Base-by-base conservation (phyloP, 2,329 filamentous ascomycete genomes). In the Rhytidhysteron rufulum region DNA sequence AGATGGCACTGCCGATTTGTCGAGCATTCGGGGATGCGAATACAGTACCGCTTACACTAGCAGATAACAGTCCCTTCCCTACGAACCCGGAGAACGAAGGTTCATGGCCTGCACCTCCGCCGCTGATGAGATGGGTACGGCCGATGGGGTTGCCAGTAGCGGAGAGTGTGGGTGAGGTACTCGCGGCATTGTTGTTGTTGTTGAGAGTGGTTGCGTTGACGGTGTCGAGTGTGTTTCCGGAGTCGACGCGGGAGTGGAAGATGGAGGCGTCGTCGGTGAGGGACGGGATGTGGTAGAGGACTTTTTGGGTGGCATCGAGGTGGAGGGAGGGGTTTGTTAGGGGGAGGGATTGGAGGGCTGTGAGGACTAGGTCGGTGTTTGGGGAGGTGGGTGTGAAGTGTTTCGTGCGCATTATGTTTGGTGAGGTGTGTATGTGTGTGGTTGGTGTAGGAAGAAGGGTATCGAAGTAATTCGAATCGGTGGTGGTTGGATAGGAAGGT, bases 91-190 rank as follows among this genome's bases (percentile, higher is more conserved):
- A 82, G 60, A 93, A 93, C 45, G 83, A 85, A 25, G 88, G 88
- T 63, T 94, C 88, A 60, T 95, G 88, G 50, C 88, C 88, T 17
- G 84, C 86, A 38, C 88, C 89, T 48, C 88, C 88, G 46, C 89
- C 89, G 4, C 85, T 88, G 52, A 95, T 27, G 24, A 27, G 7
- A 13, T 27, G 24, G 24, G 13, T 13, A 27, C 13, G 24, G 24
- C 13, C 13, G n/a, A n/a, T n/a, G n/a, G n/a, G n/a, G n/a, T n/a
- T n/a, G n/a, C n/a, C n/a, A n/a, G n/a, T n/a, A n/a, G n/a, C n/a
- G n/a, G n/a, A n/a, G n/a, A n/a, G n/a, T n/a, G n/a, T n/a, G n/a
- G n/a, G n/a, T n/a, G n/a, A n/a, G n/a, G n/a, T n/a, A n/a, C n/a
- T n/a, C n/a, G n/a, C n/a, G n/a, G n/a, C n/a, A n/a, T n/a, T n/a